Conservation (phyloP, 2,329 filamentous ascomycete genomes). For the Rosellinia necatrix region DNA sequence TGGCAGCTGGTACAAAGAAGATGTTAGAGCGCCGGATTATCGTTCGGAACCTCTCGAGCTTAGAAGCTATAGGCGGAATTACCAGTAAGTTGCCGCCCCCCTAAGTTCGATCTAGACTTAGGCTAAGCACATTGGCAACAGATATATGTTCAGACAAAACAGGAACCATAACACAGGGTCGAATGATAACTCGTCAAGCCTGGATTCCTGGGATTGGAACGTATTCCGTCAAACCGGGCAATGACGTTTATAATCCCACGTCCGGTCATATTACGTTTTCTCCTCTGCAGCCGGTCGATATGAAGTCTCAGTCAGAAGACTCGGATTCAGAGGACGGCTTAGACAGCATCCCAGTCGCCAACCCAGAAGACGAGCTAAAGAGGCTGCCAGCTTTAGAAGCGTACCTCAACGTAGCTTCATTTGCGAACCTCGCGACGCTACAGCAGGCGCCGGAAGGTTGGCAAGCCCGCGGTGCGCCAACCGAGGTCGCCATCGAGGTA, state of each 20-base stretch:
- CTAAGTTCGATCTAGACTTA: no score
- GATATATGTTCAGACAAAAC: conserved; percentile 60
- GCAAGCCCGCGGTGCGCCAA: conserved; percentile 67
- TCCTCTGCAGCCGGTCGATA: conserved; percentile 40
- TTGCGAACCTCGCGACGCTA: conserved; percentile 60
- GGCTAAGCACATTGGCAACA: no score
- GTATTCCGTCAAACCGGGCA: conserved; percentile 59
- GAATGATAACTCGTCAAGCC: conserved; percentile 65
- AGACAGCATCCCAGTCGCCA: no score
- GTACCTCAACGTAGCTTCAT: conserved; percentile 63
- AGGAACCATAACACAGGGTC: conserved; percentile 65
- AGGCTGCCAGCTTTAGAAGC: conserved; percentile 52
- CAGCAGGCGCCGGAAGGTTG: conserved; percentile 52
- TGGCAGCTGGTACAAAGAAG: conserved; percentile 62
- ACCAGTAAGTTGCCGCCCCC: no score
- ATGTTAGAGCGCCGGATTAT: conserved; percentile 64
- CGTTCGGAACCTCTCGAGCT: conserved; percentile 59
- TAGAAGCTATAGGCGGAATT: conserved; percentile 66
- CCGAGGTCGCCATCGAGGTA: conserved; percentile 74
- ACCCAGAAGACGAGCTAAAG: no score
- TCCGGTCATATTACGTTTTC: conserved; percentile 52
- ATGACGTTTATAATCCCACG: conserved; percentile 61
- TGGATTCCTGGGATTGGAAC: conserved; percentile 64
- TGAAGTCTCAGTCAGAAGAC: conserved; percentile 36
- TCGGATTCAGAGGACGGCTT: conserved; percentile 49